A percentile compares a stretch with the other conserved stretches of the same genome.
Conservation (phyloP, 1,284 basidiomycete genomes). For the Pseudozyma tsukubaensis region DNA sequence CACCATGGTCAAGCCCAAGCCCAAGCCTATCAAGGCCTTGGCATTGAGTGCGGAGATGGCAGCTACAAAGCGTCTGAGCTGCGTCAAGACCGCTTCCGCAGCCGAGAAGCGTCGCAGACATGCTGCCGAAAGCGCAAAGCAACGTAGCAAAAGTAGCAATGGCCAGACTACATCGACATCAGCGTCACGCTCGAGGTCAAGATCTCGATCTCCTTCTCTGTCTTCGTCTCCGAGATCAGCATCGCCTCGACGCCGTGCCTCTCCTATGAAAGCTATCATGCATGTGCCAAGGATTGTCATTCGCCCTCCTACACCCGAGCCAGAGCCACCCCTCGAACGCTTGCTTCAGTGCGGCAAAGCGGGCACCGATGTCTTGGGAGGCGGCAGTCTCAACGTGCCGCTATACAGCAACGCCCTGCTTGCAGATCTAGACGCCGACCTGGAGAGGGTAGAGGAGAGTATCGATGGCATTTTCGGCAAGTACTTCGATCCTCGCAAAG, state of each 20-base stretch:
- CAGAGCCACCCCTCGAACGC: conserved; percentile 1
- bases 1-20: conserved; percentile 43
- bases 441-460: conserved; percentile 15
- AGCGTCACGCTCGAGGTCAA: not conserved
- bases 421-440: conserved; percentile 7
- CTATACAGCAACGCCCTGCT: conserved; percentile 15
- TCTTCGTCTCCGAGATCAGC: conserved; percentile 1
- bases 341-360: not conserved
- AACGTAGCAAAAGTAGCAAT: conserved; percentile 7
- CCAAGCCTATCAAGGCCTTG: conserved; percentile 15
- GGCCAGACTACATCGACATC: not conserved
- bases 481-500: conserved; percentile 13
- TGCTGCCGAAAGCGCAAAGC: conserved; percentile 14
- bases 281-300: conserved; percentile 24
- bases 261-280: not conserved
- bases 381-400: not conserved
- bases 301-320: conserved; percentile 30
- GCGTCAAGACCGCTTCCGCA: conserved; percentile 1
- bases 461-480: conserved; percentile 37
- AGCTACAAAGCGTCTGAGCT: conserved; percentile 12
- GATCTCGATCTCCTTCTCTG: conserved; percentile 2
- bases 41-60: conserved; percentile 14
- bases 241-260: not conserved
- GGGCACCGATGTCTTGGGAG: not conserved
- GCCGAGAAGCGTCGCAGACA: conserved; percentile 15